phyloP scores from a whole-genome alignment of 1,284 basidiomycete species.

The Trametes sp. region DNA sequence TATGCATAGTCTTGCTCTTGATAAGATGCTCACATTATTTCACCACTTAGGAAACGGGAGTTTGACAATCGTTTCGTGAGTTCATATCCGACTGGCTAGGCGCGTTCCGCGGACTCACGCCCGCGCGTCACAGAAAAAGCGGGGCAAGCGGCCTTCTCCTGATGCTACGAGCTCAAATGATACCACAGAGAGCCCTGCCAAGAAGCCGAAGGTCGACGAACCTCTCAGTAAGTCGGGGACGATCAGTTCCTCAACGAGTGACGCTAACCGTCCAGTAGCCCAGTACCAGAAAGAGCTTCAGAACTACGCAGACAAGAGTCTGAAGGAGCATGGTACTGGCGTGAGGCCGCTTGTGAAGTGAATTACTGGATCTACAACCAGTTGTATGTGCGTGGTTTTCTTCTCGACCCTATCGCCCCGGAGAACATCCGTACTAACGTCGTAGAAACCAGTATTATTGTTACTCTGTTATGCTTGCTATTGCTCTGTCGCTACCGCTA shows the following conservation, averaged over 20 bases:
- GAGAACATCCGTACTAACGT: neutral
- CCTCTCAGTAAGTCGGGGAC: slow-evolving; percentile 40
- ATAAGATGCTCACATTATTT: slow-evolving; percentile 7
- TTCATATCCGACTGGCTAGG: slow-evolving; percentile 24
- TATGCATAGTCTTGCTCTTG: no score
- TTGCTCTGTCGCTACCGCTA: slow-evolving; percentile 11
- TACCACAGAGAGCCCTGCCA: slow-evolving; percentile 46
- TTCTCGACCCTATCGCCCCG: no score
- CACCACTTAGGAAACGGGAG: slow-evolving; percentile 55
- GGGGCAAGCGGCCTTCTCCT: slow-evolving; percentile 65
- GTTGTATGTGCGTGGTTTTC: slow-evolving; percentile 25
- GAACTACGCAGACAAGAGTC: slow-evolving; percentile 44
- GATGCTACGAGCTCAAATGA: slow-evolving; percentile 43
- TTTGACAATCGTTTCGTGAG: slow-evolving; percentile 72
- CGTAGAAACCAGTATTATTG: slow-evolving; percentile 21
- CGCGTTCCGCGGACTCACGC: neutral
- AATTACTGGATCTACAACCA: neutral
- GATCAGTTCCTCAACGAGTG: no score
- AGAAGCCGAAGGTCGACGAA: slow-evolving; percentile 48
- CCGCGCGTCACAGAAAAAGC: slow-evolving; percentile 54
- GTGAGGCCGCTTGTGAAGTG: slow-evolving; percentile 51
- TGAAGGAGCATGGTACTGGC: slow-evolving; percentile 51
- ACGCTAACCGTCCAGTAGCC: slow-evolving; percentile 27
- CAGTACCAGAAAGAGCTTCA: slow-evolving; percentile 49
- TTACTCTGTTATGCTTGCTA: neutral